Evolutionary conservation across 148 eudicot species (phyloP), one percentile per base, ranked within the genome.

Genomic region (Rhododendron ferrugineum): DNA sequence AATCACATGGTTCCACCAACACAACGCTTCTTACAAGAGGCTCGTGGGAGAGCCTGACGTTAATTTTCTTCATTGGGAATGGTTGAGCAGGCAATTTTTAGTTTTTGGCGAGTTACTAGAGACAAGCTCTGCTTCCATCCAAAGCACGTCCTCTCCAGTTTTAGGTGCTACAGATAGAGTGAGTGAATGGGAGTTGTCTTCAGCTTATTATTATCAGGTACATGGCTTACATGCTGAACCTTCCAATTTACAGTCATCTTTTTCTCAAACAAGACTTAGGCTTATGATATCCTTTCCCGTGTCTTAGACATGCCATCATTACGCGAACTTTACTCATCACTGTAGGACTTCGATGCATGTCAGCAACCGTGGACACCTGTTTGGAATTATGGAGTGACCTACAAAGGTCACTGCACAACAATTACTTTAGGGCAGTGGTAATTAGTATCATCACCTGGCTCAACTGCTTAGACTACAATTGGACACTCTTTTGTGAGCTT

Each of bases 1-100:
- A 90, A 93, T 94, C 77, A 87, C 88, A 82, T 94, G 99, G 98
- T 97, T 97, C 88, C 94, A 91, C 83, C 98, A 90, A 87, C 99
- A 97, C 82, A 90, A 49, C 88, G 84, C 86, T 87, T 88, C 93
- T 87, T 97, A 95, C 86, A 92, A 89, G 87, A 93, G 84, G 89
- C 94, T 97, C 79, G 85, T 90, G 56, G 99, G 99, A 86, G 90
- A 89, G 22, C 88, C 95, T 75, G 96, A 97, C 88, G 96, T 90
- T 82, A 93, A 88, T 89, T 97, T 94, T 90, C 92, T 94, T 89
- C 98, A 97, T 82, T 97, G 99, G 99, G 98, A 95, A 86, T 97
- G 99, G 99, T 88, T 95, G 74, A 93, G 98, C 92, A 92, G 98
- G 85, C 99, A 97, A 83, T 97, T 91, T 92, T 87, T 97, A 91